Conservation (phyloP, 495 filamentous ascomycete genomes). For the Penicillium flavigenum region DNA sequence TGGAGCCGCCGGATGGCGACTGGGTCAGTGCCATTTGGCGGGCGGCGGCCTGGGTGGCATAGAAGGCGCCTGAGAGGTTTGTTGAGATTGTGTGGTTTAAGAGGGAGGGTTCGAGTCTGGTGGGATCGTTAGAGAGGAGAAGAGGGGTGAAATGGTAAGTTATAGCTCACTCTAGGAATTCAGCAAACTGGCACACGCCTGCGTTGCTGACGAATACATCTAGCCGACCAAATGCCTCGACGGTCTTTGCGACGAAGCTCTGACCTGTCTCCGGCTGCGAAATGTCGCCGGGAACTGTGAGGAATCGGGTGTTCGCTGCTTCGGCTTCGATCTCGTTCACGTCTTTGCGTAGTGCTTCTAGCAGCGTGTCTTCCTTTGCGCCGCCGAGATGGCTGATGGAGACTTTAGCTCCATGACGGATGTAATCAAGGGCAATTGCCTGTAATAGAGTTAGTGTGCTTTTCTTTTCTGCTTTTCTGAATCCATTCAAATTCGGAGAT, state of each 20-base stretch:
- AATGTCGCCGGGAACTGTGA: constrained; percentile 65
- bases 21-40: constrained; percentile 69
- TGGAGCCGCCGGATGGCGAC: constrained; percentile 63
- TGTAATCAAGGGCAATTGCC: constrained; percentile 70
- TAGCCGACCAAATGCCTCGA: constrained; percentile 58
- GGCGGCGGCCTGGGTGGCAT: constrained; percentile 77
- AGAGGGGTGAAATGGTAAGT: neutral
- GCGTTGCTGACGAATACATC: constrained; percentile 89
- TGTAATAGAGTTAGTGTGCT: neutral
- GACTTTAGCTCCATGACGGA: constrained; percentile 68
- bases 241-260: constrained; percentile 55
- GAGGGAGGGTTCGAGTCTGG: constrained; percentile 57
- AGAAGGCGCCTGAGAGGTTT: constrained; percentile 86
- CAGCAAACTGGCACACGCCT: constrained; percentile 78
- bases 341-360: constrained; percentile 53
- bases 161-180: constrained; percentile 64
- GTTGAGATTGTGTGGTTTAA: constrained; percentile 65
- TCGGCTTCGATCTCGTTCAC: constrained; percentile 46
- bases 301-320: constrained; percentile 47
- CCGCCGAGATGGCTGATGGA: constrained; percentile 69
- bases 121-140: neutral
- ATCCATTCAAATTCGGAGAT: neutral
- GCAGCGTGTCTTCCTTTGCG: constrained; percentile 49
- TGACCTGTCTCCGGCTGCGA: constrained; percentile 61
- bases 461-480: neutral